Evolutionary conservation across 2,329 filamentous ascomycete species (phyloP).

Genomic region (Ascochyta pisi): DNA sequence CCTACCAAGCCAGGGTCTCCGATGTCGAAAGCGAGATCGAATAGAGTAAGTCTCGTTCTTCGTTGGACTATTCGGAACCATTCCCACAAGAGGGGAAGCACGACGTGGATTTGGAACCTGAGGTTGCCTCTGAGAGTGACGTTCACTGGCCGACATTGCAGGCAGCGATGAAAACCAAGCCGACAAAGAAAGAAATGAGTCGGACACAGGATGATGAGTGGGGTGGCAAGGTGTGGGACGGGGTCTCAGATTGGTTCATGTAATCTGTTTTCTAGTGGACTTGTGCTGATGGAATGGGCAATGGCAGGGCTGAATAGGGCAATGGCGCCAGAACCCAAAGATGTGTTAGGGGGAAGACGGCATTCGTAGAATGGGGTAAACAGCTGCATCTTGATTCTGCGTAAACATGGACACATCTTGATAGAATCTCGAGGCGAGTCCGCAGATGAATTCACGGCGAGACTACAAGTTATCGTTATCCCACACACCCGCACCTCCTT

Average conservation of each 20-base stretch:
- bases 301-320: background rate
- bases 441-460: too few species aligned
- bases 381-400: too few species aligned
- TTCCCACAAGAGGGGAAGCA: constrained; percentile 1
- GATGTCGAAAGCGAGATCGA: background rate
- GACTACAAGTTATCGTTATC: constrained; percentile 8
- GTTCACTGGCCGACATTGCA: constrained; percentile 28
- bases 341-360: too few species aligned
- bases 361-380: too few species aligned
- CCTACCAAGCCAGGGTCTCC: background rate
- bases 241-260: constrained; percentile 20
- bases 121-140: constrained; percentile 8
- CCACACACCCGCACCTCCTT: constrained; percentile 16
- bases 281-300: background rate
- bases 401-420: too few species aligned
- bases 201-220: background rate
- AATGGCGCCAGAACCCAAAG: background rate
- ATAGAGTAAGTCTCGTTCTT: background rate
- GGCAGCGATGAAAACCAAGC: constrained; percentile 15
- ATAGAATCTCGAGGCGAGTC: background rate
- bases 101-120: background rate
- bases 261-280: background rate
- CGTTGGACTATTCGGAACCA: background rate
- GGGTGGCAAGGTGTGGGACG: constrained; percentile 20
- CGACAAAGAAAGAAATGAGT: background rate